phyloP scores from a whole-genome alignment of 768 basidiomycete genomes.

The Clavaria fumosa region DNA sequence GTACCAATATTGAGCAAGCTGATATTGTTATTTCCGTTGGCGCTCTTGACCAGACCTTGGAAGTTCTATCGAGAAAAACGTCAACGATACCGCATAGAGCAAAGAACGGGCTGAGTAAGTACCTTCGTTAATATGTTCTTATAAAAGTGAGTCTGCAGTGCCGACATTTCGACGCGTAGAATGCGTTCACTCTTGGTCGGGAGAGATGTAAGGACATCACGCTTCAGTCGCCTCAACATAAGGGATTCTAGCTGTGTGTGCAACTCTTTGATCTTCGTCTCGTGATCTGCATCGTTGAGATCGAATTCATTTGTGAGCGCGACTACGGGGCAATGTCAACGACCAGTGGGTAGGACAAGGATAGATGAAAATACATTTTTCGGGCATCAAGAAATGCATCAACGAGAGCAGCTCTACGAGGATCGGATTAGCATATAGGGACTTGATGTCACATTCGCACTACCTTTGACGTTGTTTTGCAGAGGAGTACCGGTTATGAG shows the following conservation, averaged over 20 bases:
- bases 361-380: constrained; percentile 48
- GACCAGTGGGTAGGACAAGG: constrained; percentile 2
- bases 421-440: constrained; percentile 7
- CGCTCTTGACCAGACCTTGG: constrained; percentile 78
- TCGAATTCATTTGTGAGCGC: constrained; percentile 92
- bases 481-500: constrained; percentile 97
- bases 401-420: constrained; percentile 74
- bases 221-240: constrained; percentile 91
- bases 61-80: no score
- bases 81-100: no score
- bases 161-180: constrained; percentile 91
- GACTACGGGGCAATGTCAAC: constrained; percentile 32
- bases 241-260: constrained; percentile 85
- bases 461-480: constrained; percentile 98
- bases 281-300: constrained; percentile 83
- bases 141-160: constrained; percentile 94
- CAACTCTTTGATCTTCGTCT: constrained; percentile 87
- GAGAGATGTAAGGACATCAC: constrained; percentile 87
- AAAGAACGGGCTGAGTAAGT: neutral
- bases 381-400: constrained; percentile 99
- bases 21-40: constrained; percentile 79
- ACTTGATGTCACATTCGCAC: constrained; percentile 10
- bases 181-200: constrained; percentile 99
- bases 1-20: constrained; percentile 88
- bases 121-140: constrained; percentile 96